Evolutionary conservation across 805 yeast species (phyloP).

Genomic region (Wickerhamiella sergipiensis): DNA sequence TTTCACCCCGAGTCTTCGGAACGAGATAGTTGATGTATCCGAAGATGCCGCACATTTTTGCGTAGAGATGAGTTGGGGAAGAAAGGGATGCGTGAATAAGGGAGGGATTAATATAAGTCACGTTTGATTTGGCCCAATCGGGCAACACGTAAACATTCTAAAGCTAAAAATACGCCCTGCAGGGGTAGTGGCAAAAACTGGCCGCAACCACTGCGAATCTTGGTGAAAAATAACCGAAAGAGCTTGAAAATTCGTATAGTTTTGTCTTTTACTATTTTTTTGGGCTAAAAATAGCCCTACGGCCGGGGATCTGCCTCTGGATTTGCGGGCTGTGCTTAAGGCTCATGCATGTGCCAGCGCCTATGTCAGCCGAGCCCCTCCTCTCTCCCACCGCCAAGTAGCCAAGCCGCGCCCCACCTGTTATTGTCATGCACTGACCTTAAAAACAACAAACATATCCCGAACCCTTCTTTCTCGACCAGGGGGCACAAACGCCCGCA

Average conservation of each 20-base stretch:
- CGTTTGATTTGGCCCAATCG: slow-evolving; percentile 1
- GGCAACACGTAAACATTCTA: slow-evolving; percentile 2
- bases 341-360: not conserved
- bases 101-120: not conserved
- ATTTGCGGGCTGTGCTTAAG: not conserved
- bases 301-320: not conserved
- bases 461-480: not conserved
- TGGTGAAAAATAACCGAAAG: not conserved
- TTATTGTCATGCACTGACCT: not conserved
- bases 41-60: slow-evolving; percentile 68
- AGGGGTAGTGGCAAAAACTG: not conserved
- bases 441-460: not conserved
- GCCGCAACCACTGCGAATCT: not conserved
- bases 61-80: not conserved
- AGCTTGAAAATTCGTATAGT: too few relatives aligned
- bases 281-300: not conserved
- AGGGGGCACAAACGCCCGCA: not conserved
- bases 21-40: slow-evolving; percentile 95
- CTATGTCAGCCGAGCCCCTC: not conserved
- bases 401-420: not conserved
- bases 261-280: not conserved
- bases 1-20: slow-evolving; percentile 84
- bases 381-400: not conserved
- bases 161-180: slow-evolving; percentile 1
- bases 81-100: not conserved